phyloP scores from a whole-genome alignment of 1,284 basidiomycete genomes.

The Macrocystidia cucumis region DNA sequence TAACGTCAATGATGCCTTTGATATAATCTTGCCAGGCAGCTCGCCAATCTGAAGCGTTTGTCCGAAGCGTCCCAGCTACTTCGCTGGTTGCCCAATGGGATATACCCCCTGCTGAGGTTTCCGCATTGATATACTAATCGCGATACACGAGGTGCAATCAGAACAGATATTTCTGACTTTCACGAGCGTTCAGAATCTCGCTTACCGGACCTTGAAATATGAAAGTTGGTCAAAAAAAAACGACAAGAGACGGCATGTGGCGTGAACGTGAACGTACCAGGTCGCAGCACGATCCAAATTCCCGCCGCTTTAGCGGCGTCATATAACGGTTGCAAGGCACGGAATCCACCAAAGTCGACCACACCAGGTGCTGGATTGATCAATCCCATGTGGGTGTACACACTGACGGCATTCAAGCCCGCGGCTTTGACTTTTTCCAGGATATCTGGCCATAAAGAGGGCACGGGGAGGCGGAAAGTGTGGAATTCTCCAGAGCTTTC shows the following conservation, averaged over 20 bases:
- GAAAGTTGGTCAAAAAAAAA: not conserved
- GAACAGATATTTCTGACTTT: no score
- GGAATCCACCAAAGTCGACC: slow-evolving; percentile 63
- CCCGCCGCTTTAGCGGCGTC: slow-evolving; percentile 56
- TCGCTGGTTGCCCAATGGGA: slow-evolving; percentile 72
- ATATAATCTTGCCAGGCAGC: slow-evolving; percentile 69
- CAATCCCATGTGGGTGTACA: slow-evolving; percentile 71
- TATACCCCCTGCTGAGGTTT: slow-evolving; percentile 76
- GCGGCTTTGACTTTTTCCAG: slow-evolving; percentile 77
- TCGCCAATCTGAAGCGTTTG: slow-evolving; percentile 61
- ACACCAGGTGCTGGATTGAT: slow-evolving; percentile 71
- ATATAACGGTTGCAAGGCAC: slow-evolving; percentile 63
- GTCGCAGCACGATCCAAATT: slow-evolving; percentile 58
- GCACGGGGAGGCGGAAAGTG: slow-evolving; percentile 75
- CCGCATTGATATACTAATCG: slow-evolving; percentile 65
- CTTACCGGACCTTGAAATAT: no score
- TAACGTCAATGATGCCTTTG: slow-evolving; percentile 50
- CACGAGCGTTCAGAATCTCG: no score
- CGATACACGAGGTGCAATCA: no score
- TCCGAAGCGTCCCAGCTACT: slow-evolving; percentile 59
- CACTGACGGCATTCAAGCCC: slow-evolving; percentile 70
- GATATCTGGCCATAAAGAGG: slow-evolving; percentile 75
- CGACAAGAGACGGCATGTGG: no score
- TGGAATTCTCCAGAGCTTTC: slow-evolving; percentile 72
- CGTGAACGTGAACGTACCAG: slow-evolving; percentile 47